These are phyloP conservation scores for Gryganskiella cystojenkinii DNA, from an alignment of 192 early-diverging fungal genomes.

Conservation along the genomic window DNA sequence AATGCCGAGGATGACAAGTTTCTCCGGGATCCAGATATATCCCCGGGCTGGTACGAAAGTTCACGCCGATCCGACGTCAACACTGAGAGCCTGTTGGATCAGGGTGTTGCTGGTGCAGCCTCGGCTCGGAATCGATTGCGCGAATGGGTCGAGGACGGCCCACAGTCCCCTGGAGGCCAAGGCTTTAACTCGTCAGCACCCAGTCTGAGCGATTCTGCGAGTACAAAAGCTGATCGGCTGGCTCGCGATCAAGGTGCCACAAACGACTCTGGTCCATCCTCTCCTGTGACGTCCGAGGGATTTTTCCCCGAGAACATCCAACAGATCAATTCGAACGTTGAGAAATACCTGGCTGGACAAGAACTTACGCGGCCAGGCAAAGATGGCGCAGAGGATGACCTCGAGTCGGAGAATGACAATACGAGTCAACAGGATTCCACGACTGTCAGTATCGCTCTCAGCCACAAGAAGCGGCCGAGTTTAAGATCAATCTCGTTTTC, in stretches of 20 bases:
- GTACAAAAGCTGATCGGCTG: conserved; percentile 27
- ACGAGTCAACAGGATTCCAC: conserved; percentile 50
- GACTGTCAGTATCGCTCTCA: not conserved
- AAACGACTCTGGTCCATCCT: conserved; percentile 33
- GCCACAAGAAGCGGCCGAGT: conserved; percentile 28
- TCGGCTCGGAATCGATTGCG: conserved; percentile 26
- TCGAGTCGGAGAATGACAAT: conserved; percentile 51
- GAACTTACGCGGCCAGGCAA: conserved; percentile 23
- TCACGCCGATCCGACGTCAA: conserved; percentile 39
- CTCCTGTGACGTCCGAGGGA: conserved; percentile 41
- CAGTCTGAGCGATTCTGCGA: conserved; percentile 22
- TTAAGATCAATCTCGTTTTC: conserved; percentile 45
- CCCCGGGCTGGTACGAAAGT: conserved; percentile 29
- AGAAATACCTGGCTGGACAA: conserved; percentile 43
- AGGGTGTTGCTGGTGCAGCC: conserved; percentile 1
- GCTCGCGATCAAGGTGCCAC: conserved; percentile 19
- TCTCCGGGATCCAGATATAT: conserved; percentile 32
- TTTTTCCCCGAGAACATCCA: conserved; percentile 38
- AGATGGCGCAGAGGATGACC: conserved; percentile 40
- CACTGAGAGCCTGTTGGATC: conserved; percentile 19
- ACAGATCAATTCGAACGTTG: conserved; percentile 37
- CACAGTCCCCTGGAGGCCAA: conserved; percentile 10
- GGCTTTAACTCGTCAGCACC: conserved; percentile 21
- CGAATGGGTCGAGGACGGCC: conserved; percentile 41
- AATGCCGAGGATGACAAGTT: conserved; percentile 19